Percentiles rank a stretch among this genome's conserved stretches.
Conservation (phyloP, 805 yeast genomes). For the Candida hungchunana region DNA sequence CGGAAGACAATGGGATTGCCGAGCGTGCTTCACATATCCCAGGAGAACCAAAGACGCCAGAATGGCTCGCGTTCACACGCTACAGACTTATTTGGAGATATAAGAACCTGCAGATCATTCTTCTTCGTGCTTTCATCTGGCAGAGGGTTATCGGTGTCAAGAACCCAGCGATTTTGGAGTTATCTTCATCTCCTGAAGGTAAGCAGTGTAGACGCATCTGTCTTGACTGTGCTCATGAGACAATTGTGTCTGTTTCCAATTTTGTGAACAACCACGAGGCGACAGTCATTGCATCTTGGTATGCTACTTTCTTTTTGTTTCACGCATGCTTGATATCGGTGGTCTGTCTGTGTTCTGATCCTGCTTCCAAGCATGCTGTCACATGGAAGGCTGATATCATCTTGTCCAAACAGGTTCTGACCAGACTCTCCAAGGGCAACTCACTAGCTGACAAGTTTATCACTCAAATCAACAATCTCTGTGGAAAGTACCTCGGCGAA, state of each 20-base stretch:
- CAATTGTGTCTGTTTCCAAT: slow-evolving; percentile 45
- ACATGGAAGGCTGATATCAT: slow-evolving; percentile 43
- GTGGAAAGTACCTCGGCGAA: slow-evolving; percentile 28
- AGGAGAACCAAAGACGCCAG: slow-evolving; percentile 29
- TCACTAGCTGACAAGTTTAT: slow-evolving; percentile 43
- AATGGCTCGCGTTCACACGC: slow-evolving; percentile 53
- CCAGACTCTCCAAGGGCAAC: slow-evolving; percentile 37
- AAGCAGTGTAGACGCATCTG: slow-evolving; percentile 48
- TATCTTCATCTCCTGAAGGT: slow-evolving; percentile 38
- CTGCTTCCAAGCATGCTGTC: slow-evolving; percentile 38
- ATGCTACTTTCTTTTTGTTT: slow-evolving; percentile 57
- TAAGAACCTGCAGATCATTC: slow-evolving; percentile 48
- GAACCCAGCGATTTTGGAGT: slow-evolving; percentile 29
- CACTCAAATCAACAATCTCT: slow-evolving; percentile 41
- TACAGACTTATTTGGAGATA: slow-evolving; percentile 56
- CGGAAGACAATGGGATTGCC: slow-evolving; percentile 35
- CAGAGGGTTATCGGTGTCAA: slow-evolving; percentile 42
- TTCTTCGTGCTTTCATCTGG: slow-evolving; percentile 55
- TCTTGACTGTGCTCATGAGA: slow-evolving; percentile 46
- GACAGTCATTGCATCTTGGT: slow-evolving; percentile 55
- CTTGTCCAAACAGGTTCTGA: slow-evolving; percentile 36
- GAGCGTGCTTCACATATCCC: slow-evolving; percentile 23
- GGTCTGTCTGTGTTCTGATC: slow-evolving; percentile 49
- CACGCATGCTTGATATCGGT: slow-evolving; percentile 60
- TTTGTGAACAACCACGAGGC: slow-evolving; percentile 33